These are phyloP conservation scores for Cryphonectria parasitica DNA, from an alignment of 2,329 filamentous ascomycete species.

Conservation along the genomic window DNA sequence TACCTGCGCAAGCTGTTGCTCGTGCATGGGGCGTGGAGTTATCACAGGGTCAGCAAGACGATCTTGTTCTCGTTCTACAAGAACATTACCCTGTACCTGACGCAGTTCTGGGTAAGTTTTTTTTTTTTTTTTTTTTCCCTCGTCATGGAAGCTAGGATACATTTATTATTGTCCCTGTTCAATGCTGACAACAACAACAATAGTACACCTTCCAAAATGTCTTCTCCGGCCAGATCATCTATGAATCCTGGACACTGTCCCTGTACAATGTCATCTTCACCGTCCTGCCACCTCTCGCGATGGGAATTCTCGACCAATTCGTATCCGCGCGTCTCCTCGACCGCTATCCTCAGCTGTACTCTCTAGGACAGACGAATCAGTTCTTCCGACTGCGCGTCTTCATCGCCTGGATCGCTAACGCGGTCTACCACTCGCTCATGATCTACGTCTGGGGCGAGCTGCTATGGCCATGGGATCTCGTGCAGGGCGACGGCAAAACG, in stretches of 20 bases:
- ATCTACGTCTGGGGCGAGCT: conserved; percentile 85
- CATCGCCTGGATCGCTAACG: conserved; percentile 88
- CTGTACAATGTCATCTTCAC: conserved; percentile 99
- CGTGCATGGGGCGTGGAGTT: conserved; percentile 96
- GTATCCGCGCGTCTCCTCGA: conserved; percentile 92
- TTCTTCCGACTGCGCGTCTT: conserved; percentile 96
- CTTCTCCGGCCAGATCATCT: conserved; percentile 97
- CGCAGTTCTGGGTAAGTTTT: conserved; percentile 88
- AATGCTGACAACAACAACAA: conserved; percentile 37
- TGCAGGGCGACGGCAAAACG: conserved; percentile 76
- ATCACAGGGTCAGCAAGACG: conserved; percentile 94
- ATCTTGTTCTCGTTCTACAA: conserved; percentile 99
- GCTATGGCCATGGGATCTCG: conserved; percentile 81
- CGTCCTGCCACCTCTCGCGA: conserved; percentile 86
- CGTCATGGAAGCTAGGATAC: no score
- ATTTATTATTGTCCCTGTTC: neutral
- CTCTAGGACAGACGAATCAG: conserved; percentile 85
- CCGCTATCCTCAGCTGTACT: conserved; percentile 94
- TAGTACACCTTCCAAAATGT: conserved; percentile 97
- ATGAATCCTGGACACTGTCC: conserved; percentile 98
- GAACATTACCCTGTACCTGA: conserved; percentile 98
- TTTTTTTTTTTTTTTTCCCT: conserved; percentile 25
- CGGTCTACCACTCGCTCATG: conserved; percentile 92
- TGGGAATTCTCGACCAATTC: conserved; percentile 97
- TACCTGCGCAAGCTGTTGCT: conserved; percentile 91